A percentile compares a stretch with the other conserved stretches of the same genome.
These are phyloP conservation scores for Fusarium sororula DNA, from an alignment of 2,329 filamentous ascomycete genomes.

Conservation along the genomic window DNA sequence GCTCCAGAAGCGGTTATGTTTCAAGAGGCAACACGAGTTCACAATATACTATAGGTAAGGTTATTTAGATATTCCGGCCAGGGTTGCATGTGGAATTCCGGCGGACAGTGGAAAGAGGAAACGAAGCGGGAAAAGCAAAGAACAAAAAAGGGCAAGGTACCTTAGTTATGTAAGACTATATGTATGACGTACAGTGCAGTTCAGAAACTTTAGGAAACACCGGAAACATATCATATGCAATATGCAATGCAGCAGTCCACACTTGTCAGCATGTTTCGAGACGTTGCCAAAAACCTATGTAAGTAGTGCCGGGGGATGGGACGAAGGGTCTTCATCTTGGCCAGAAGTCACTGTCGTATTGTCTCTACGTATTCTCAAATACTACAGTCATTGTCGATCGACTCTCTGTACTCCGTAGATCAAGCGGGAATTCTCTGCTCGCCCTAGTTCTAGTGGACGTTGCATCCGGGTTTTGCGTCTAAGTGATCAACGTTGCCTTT, in stretches of 20 bases:
- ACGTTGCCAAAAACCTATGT: background rate
- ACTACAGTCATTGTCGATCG: slow-evolving; percentile 10
- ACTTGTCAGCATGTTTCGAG: slow-evolving; percentile 10
- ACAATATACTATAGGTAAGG: slow-evolving; percentile 20
- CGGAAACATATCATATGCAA: slow-evolving; percentile 8
- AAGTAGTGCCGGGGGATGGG: background rate
- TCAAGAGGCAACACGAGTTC: slow-evolving; percentile 8
- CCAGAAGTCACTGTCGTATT: background rate
- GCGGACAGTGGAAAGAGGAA: slow-evolving; percentile 12
- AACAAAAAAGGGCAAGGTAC: background rate
- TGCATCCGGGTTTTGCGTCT: slow-evolving; percentile 10
- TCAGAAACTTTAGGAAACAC: slow-evolving; percentile 8
- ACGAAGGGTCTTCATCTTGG: slow-evolving; percentile 6
- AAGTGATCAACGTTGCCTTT: slow-evolving; percentile 17
- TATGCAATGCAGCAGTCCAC: background rate
- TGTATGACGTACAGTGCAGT: slow-evolving; percentile 13
- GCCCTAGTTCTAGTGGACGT: background rate
- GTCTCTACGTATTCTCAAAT: background rate
- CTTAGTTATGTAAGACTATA: background rate
- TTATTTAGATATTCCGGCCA: slow-evolving; percentile 8
- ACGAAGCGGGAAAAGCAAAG: slow-evolving; percentile 12
- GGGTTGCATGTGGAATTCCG: slow-evolving; percentile 7
- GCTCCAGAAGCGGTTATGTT: slow-evolving; percentile 14
- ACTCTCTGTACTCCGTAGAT: slow-evolving; percentile 15
- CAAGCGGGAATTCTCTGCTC: slow-evolving; percentile 9